Percentiles rank a stretch among this genome's conserved stretches.
phyloP scores from a whole-genome alignment of 768 basidiomycete species.

The Xerocomus spinulosus region DNA sequence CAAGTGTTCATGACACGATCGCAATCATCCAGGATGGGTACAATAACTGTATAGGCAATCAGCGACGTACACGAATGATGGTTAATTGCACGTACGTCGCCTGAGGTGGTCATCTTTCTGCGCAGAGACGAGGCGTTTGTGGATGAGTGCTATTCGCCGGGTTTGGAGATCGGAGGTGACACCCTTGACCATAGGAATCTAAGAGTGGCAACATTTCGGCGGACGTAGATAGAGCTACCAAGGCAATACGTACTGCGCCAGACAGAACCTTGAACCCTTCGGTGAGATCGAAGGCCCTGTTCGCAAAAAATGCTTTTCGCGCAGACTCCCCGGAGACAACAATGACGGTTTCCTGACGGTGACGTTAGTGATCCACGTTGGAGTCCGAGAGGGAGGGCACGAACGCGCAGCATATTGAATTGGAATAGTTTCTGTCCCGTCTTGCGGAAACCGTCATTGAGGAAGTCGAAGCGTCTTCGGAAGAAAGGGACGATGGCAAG shows the following conservation, averaged over 20 bases:
- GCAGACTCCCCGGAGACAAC: constrained; percentile 73
- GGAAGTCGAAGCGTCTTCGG: constrained; percentile 62
- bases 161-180: constrained; percentile 68
- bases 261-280: constrained; percentile 79
- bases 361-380: constrained; percentile 17
- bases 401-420: constrained; percentile 63
- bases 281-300: constrained; percentile 67
- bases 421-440: constrained; percentile 64
- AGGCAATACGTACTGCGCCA: constrained; percentile 55
- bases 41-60: constrained; percentile 48
- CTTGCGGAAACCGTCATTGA: constrained; percentile 65
- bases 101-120: constrained; percentile 60
- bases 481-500: constrained; percentile 66
- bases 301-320: constrained; percentile 63
- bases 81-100: constrained; percentile 43
- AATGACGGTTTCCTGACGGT: constrained; percentile 61
- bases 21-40: constrained; percentile 60
- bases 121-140: constrained; percentile 62
- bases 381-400: constrained; percentile 26
- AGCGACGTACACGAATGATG: constrained; percentile 4
- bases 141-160: constrained; percentile 57
- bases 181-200: constrained; percentile 76
- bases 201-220: constrained; percentile 13
- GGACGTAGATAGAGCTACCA: constrained; percentile 9
- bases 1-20: constrained; percentile 57